Conservation (phyloP, 306 rosid genomes). For the Vigna unguiculata region DNA sequence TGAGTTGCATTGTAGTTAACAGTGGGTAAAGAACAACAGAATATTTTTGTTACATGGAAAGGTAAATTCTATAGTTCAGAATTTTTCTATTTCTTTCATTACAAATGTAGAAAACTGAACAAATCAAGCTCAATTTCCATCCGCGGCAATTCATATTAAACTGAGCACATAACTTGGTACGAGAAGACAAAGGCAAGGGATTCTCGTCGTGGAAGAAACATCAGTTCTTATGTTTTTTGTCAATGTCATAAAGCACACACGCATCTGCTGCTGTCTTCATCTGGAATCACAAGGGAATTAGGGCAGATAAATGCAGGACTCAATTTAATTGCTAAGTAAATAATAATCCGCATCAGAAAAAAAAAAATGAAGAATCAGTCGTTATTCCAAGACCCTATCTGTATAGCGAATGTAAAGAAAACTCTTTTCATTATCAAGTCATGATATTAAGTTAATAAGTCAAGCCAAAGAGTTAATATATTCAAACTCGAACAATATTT, state of each 20-base stretch:
- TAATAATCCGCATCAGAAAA: neutral
- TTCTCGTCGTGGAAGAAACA: conserved; percentile 35
- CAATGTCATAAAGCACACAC: conserved; percentile 75
- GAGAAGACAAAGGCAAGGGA: conserved; percentile 11
- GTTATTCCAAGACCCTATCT: conserved; percentile 5
- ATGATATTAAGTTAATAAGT: conserved; percentile 19
- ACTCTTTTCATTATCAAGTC: conserved; percentile 2
- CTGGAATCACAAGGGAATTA: conserved; percentile 54
- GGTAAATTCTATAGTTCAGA: conserved; percentile 21
- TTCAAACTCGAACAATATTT: conserved; percentile 1
- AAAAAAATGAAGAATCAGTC: conserved; percentile 6
- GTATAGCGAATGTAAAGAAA: conserved; percentile 26
- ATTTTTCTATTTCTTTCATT: conserved; percentile 39
- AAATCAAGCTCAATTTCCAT: conserved; percentile 40
- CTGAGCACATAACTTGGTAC: conserved; percentile 20
- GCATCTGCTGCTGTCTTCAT: conserved; percentile 88
- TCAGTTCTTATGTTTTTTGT: conserved; percentile 69
- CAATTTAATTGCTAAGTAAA: conserved; percentile 30
- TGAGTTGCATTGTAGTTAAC: neutral
- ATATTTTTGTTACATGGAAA: conserved; percentile 37
- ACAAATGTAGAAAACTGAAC: conserved; percentile 45
- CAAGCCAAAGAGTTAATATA: neutral
- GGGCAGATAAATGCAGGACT: conserved; percentile 26
- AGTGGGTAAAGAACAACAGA: conserved; percentile 8
- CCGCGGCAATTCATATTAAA: conserved; percentile 13